Evolutionary conservation across 1,284 basidiomycete genomes (phyloP).

Genomic region (Melampsora larici-populina): DNA sequence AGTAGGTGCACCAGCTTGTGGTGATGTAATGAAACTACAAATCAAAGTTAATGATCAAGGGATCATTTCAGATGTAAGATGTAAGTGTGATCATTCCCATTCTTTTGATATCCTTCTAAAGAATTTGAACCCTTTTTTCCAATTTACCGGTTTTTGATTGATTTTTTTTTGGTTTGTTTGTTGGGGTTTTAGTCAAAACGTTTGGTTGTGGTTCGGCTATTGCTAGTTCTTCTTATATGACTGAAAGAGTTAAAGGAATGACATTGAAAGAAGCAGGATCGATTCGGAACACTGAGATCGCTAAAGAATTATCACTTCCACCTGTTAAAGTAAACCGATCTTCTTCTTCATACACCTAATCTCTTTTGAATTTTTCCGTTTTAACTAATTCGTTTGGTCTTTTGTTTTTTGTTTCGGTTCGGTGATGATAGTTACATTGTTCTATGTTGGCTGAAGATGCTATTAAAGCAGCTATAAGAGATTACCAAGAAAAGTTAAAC

Average conservation of each 20-base stretch:
- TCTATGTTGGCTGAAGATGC: constrained; percentile 96
- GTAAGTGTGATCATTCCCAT: constrained; percentile 70
- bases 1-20: constrained; percentile 94
- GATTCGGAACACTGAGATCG: constrained; percentile 99
- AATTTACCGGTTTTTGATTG: constrained; percentile 90
- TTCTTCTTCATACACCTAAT: constrained; percentile 66
- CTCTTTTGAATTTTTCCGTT: constrained; percentile 15
- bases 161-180: not conserved
- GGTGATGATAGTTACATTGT: constrained; percentile 55
- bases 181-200: constrained; percentile 52
- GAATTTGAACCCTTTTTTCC: constrained; percentile 64
- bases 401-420: constrained; percentile 45
- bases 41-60: constrained; percentile 89
- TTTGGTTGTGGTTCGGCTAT: constrained; percentile 55
- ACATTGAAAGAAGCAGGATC: constrained; percentile 87
- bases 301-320: constrained; percentile 89
- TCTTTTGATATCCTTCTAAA: constrained; percentile 44
- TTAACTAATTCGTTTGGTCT: not conserved
- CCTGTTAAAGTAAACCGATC: constrained; percentile 88
- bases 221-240: constrained; percentile 58
- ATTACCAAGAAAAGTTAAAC: constrained; percentile 63
- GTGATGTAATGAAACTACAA: constrained; percentile 74
- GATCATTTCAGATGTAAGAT: constrained; percentile 96
- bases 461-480: constrained; percentile 70
- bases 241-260: constrained; percentile 93